Evolutionary conservation across 2,329 filamentous ascomycete species (phyloP), one percentile per base, ranked within the genome.

Genomic region (Trichoderma koningiopsis): DNA sequence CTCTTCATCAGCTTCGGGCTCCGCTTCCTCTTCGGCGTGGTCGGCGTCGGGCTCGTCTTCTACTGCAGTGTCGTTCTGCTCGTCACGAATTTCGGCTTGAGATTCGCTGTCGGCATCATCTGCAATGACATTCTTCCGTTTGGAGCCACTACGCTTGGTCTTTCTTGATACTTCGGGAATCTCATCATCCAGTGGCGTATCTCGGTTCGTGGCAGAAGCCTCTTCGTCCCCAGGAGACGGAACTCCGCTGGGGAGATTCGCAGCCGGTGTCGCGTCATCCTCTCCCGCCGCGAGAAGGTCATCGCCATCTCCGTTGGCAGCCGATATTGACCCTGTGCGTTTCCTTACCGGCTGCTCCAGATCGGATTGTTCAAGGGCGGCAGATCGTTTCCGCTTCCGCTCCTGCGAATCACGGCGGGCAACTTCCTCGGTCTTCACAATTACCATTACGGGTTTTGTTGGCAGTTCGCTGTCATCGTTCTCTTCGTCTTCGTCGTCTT

Each of bases 1-100:
- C 72, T 90, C 88, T 71, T 88, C 88, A 71, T 88, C 86, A 68
- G 83, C 81, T 73, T 89, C 87, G 73, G 82, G 63, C 7, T 66
- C 81, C 68, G 88, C 86, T 73, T 82, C 81, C 68, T 89, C 86
- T 58, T 77, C 81, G 47, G 89, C 86, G 58, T 84, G 86, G 33
- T 82, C 83, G 29, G 78, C 78, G 24, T 84, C 80, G 27, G 78
- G 76, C 61, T 85, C 83, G 55, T 82, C 83, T 27, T 78, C 79
- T 7, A 73, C 72, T n/a, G 81, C 79, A 40, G 71, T 73, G 3
- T 80, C 79, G 29, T 74, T 72, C n/a, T 73, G 72, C 31, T 77
- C 78, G n/a, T 78, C 77, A 68, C 76, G 75, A 47, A 71, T 72
- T 19, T 79, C 79, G 22, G 73, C 77, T 62, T 77, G 79, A 43